Base-by-base conservation (phyloP, 2,329 filamentous ascomycete species). In the Dryadomyces quercivorus region DNA sequence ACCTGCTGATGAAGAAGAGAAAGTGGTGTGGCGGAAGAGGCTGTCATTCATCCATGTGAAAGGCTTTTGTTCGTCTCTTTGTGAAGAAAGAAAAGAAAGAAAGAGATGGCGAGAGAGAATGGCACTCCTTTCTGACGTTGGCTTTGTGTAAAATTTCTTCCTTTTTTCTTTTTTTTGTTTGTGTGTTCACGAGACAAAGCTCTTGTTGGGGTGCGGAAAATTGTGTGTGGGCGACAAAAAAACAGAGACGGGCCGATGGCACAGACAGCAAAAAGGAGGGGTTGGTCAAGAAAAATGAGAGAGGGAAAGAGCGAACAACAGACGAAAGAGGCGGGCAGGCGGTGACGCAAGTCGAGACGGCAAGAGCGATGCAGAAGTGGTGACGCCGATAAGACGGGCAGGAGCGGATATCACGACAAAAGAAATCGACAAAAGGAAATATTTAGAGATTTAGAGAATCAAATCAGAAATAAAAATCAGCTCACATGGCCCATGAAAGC, bases 1-100 rank as follows among this genome's bases (percentile, higher is more conserved):
- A 50, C 55, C 55, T 53, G 56, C 54, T 56, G 55, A 42, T 51
- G 20, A 48, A 34, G 40, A n/a, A 54, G 36, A 53, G 38, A 21
- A 31, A 13, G 42, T 40, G 36, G 36, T 40, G 36, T 40, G 36
- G 36, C 9, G 2, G 36, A 40, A 40, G 36, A 40, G 36, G 2
- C 36, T 13, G 36, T 40, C 36, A 40, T 40, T 40, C 36, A 40
- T 40, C 36, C 36, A 40, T 40, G 36, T 12, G 36, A 40, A 16
- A 40, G 36, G 4, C 15, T 40, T 40, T 40, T 40, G 36, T 13
- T 16, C 9, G 10, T 40, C 26, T 31, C 26, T 15, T 40, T 40
- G 36, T 3, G 36, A 16, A 8, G 15, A 16, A 40, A 13, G 10
- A 40, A 40, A 40, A 16, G 36, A 3, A 16, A 40, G n/a, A n/a